phyloP scores from a whole-genome alignment of 208 protist species.

The Sergeia podlipaevii region DNA sequence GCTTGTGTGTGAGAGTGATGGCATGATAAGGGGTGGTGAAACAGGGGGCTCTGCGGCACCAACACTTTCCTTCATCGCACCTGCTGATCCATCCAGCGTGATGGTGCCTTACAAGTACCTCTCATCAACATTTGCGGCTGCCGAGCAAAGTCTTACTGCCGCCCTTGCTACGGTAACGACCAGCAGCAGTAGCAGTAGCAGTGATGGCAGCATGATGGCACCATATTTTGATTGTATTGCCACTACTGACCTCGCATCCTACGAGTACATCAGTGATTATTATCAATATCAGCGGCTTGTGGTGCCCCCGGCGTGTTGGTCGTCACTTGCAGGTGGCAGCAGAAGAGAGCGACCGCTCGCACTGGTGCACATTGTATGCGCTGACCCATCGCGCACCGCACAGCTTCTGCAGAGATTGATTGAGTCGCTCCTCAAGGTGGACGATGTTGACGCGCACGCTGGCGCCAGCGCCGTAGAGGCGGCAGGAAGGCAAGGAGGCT shows the following conservation, averaged over 20 bases:
- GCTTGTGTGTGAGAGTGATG: too few relatives aligned
- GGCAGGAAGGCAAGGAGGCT: conserved; percentile 13
- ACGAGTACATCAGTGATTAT: conserved; percentile 65
- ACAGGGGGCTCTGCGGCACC: too few relatives aligned
- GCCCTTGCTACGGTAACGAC: conserved; percentile 1
- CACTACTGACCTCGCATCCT: conserved; percentile 62
- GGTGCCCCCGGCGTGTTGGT: conserved; percentile 4
- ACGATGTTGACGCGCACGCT: conserved; percentile 7
- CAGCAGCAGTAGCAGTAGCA: background rate
- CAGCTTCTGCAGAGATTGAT: conserved; percentile 53
- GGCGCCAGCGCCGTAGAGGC: conserved; percentile 9
- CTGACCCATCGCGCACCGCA: conserved; percentile 37
- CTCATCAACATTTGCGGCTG: conserved; percentile 28
- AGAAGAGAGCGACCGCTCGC: conserved; percentile 16
- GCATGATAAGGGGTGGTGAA: too few relatives aligned
- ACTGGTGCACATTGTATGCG: conserved; percentile 50
- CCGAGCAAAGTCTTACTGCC: conserved; percentile 34
- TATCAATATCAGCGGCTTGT: conserved; percentile 39
- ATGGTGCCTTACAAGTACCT: conserved; percentile 53
- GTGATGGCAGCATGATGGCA: background rate
- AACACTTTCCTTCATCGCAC: too few relatives aligned
- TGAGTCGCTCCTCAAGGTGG: conserved; percentile 31
- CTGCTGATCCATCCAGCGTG: too few relatives aligned
- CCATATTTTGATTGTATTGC: conserved; percentile 76
- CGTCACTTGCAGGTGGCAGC: background rate